phyloP scores from a whole-genome alignment of 495 filamentous ascomycete species.

The Clavariopsis aquatica region DNA sequence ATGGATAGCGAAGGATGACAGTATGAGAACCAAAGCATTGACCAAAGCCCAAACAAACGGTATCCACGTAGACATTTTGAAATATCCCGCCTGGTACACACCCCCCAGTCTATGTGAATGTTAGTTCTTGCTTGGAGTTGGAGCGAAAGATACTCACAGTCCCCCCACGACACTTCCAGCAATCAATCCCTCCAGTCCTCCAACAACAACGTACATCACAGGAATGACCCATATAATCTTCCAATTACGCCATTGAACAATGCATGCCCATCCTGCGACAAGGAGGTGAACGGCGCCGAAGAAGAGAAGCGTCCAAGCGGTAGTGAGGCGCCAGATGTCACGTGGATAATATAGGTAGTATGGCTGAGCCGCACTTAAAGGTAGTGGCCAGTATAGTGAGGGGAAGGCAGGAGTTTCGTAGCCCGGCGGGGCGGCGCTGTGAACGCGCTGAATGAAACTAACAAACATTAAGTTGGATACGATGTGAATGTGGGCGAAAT shows the following conservation, averaged over 20 bases:
- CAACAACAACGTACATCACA: slow-evolving; percentile 70
- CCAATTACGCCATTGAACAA: slow-evolving; percentile 67
- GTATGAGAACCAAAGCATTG: slow-evolving; percentile 82
- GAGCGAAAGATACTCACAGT: slow-evolving; percentile 64
- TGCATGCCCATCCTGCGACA: slow-evolving; percentile 70
- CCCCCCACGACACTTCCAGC: slow-evolving; percentile 88
- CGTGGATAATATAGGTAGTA: slow-evolving; percentile 73
- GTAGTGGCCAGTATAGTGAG: slow-evolving; percentile 79
- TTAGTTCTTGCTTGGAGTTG: slow-evolving; percentile 5
- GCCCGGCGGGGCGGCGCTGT: slow-evolving; percentile 59
- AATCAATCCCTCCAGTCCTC: slow-evolving; percentile 76
- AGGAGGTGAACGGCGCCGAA: slow-evolving; percentile 66
- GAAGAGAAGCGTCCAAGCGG: slow-evolving; percentile 82
- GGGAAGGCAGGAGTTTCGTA: slow-evolving; percentile 80
- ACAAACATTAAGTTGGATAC: neutral
- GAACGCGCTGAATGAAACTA: slow-evolving; percentile 40
- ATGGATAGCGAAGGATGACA: slow-evolving; percentile 93
- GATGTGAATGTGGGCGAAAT: neutral
- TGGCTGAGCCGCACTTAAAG: slow-evolving; percentile 51
- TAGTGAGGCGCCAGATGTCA: slow-evolving; percentile 91
- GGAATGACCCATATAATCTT: slow-evolving; percentile 76
- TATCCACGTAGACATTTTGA: slow-evolving; percentile 96
- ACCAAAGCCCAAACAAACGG: slow-evolving; percentile 93
- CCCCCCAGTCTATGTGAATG: slow-evolving; percentile 69
- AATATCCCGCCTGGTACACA: slow-evolving; percentile 84